phyloP scores from a whole-genome alignment of 2,329 filamentous ascomycete species.

The Cordyceps javanica region DNA sequence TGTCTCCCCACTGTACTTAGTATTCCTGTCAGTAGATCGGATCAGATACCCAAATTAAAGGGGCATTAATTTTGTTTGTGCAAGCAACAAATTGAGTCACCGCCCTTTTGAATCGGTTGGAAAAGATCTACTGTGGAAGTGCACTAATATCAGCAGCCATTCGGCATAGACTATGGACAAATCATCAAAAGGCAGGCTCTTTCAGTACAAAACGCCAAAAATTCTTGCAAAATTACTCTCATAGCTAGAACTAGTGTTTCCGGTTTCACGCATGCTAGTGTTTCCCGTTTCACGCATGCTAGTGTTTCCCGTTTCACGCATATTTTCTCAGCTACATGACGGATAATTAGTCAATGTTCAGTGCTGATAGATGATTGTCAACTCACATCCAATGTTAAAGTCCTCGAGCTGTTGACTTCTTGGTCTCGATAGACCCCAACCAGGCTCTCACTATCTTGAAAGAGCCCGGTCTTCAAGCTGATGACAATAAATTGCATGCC shows the following conservation, averaged over 20 bases:
- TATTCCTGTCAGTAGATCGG: too few species aligned
- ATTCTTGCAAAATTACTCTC: not conserved
- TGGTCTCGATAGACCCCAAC: conserved; percentile 96
- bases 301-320: conserved; percentile 17
- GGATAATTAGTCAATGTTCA: conserved; percentile 16
- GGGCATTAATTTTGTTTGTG: too few species aligned
- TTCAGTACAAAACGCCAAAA: conserved; percentile 1
- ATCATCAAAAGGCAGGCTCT: not conserved
- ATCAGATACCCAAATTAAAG: too few species aligned
- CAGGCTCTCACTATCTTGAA: conserved; percentile 92
- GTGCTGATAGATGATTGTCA: not conserved
- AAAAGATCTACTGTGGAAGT: not conserved
- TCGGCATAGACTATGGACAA: not conserved
- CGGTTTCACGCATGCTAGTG: too few species aligned
- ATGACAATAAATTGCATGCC: conserved; percentile 99
- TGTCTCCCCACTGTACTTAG: too few species aligned
- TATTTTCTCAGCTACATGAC: conserved; percentile 28
- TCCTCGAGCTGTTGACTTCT: conserved; percentile 83
- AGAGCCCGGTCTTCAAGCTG: conserved; percentile 87
- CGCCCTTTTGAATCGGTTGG: too few species aligned
- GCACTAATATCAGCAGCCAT: not conserved
- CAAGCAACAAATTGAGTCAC: too few species aligned
- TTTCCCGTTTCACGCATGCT: too few species aligned
- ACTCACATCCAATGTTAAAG: conserved; percentile 92
- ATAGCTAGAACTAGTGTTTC: not conserved